phyloP scores from a whole-genome alignment of 2,329 filamentous ascomycete species.

The Colletotrichum lupini region DNA sequence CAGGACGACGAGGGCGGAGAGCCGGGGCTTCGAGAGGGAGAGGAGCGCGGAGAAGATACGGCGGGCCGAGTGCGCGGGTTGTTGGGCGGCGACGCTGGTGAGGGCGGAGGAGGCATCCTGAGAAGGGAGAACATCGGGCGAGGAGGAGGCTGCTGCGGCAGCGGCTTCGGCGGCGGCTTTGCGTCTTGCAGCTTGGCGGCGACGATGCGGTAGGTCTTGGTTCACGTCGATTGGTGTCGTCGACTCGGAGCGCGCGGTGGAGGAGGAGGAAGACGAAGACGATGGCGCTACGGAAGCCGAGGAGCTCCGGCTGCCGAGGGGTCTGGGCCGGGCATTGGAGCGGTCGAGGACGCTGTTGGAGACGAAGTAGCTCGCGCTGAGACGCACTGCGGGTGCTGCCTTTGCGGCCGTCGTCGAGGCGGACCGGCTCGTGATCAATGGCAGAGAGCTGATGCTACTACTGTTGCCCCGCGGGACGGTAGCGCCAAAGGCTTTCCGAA shows the following conservation, averaged over 20 bases:
- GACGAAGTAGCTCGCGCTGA: conserved; percentile 36
- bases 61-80: conserved; percentile 62
- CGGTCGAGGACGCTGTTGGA: conserved; percentile 34
- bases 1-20: conserved; percentile 91
- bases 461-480: neutral
- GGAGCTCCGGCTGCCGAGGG: conserved; percentile 21
- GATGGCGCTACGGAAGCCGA: conserved; percentile 24
- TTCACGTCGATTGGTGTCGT: conserved; percentile 18
- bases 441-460: neutral
- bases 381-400: conserved; percentile 29
- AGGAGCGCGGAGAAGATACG: conserved; percentile 84
- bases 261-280: conserved; percentile 8
- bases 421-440: conserved; percentile 11
- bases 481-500: conserved; percentile 14
- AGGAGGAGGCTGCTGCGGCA: neutral
- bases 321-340: conserved; percentile 4
- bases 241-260: conserved; percentile 12
- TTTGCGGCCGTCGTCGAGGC: conserved; percentile 29
- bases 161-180: conserved; percentile 28
- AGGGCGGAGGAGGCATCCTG: conserved; percentile 67
- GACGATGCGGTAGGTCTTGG: conserved; percentile 35
- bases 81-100: conserved; percentile 61
- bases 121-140: conserved; percentile 49
- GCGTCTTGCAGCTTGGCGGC: conserved; percentile 34
- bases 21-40: conserved; percentile 92